phyloP scores from a whole-genome alignment of 2,329 filamentous ascomycete genomes.

The Neonectria magnoliae region DNA sequence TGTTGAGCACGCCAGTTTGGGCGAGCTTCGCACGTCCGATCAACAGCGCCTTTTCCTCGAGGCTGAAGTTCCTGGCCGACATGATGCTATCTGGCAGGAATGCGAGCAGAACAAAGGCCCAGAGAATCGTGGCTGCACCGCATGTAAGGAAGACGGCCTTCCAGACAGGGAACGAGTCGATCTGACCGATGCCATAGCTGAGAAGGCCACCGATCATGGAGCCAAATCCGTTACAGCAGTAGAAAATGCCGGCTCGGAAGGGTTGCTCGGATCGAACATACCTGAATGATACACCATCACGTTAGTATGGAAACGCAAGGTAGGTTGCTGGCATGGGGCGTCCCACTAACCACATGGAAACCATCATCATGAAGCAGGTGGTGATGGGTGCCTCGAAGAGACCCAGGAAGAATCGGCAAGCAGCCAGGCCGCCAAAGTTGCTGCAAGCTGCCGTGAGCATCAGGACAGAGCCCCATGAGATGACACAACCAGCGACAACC shows the following conservation, averaged over 20 bases:
- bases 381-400: constrained; percentile 59
- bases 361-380: constrained; percentile 61
- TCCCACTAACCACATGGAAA: constrained; percentile 54
- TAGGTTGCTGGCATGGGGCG: background rate
- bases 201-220: constrained; percentile 55
- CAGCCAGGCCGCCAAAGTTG: constrained; percentile 54
- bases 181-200: constrained; percentile 62
- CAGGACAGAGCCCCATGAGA: constrained; percentile 51
- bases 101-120: constrained; percentile 54
- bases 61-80: constrained; percentile 36
- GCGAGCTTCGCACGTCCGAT: constrained; percentile 68
- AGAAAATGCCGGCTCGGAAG: constrained; percentile 52
- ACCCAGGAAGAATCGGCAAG: constrained; percentile 57
- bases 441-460: constrained; percentile 54
- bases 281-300: constrained; percentile 16
- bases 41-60: constrained; percentile 51
- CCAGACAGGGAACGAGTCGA: constrained; percentile 55
- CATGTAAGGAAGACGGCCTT: constrained; percentile 63
- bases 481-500: constrained; percentile 46
- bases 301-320: background rate
- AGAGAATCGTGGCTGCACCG: constrained; percentile 56
- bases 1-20: constrained; percentile 56
- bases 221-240: constrained; percentile 52
- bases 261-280: constrained; percentile 56
- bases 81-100: constrained; percentile 58